Evolutionary conservation across 805 yeast genomes (phyloP).

Genomic region (Scheffersomyces stipitis): DNA sequence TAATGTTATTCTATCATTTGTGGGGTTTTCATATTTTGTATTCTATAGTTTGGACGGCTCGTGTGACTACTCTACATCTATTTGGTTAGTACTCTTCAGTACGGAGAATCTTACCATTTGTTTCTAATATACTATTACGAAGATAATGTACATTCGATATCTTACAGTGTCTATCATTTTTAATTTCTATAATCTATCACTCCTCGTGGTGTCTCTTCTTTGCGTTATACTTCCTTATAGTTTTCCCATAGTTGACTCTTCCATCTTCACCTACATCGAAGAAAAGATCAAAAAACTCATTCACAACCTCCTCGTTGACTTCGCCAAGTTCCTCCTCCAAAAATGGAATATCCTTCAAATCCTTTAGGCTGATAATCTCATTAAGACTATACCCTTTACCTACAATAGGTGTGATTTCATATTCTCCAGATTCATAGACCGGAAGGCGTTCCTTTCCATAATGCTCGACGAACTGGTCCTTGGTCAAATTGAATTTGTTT

Average conservation of each 20-base stretch:
- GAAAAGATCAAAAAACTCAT: slow-evolving; percentile 22
- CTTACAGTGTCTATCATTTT: too few species aligned
- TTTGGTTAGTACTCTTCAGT: too few species aligned
- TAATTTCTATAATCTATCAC: too few species aligned
- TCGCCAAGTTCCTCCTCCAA: slow-evolving; percentile 14
- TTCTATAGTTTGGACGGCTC: too few species aligned
- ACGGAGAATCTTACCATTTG: too few species aligned
- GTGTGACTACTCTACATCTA: too few species aligned
- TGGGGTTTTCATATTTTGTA: too few species aligned
- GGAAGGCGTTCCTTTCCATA: slow-evolving; percentile 44
- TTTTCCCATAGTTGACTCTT: slow-evolving; percentile 19
- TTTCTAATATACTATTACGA: too few species aligned
- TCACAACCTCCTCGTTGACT: slow-evolving; percentile 16
- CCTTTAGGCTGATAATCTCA: slow-evolving; percentile 6
- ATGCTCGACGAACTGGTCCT: slow-evolving; percentile 47
- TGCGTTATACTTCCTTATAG: slow-evolving; percentile 13
- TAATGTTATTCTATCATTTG: too few species aligned
- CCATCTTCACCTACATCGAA: slow-evolving; percentile 24
- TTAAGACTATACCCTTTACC: slow-evolving; percentile 19
- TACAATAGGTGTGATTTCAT: slow-evolving; percentile 26
- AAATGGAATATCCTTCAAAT: slow-evolving; percentile 7
- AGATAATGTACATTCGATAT: too few species aligned
- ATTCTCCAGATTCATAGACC: slow-evolving; percentile 8
- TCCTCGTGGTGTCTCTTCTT: slow-evolving; percentile 11
- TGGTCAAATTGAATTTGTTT: slow-evolving; percentile 51